Evolutionary conservation across 169 alveolate species (phyloP), one percentile per base, ranked within the genome.

Genomic region (Eimeria brunetti): DNA sequence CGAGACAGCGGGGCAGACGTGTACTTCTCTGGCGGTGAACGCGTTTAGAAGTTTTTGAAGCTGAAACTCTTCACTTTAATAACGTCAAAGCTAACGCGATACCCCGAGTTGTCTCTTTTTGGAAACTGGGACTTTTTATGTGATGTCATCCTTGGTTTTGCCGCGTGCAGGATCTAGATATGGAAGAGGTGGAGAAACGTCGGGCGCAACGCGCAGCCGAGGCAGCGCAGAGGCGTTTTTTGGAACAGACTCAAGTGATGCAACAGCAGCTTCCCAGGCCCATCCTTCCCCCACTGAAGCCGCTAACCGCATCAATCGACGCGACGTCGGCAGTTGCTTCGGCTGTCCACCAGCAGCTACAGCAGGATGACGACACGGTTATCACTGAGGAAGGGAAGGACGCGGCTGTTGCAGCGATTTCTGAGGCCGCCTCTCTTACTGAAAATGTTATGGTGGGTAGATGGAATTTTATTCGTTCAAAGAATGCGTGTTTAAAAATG

Each of bases 181-280:
- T 86, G 92, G 92, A 86, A n/a, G 92, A 86, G 64, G 92, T 86
- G 46, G 92, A 86, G 51, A 86, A 44, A 64, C 92, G 92, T 24
- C 80, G 92, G n/a, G 92, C 81, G 30, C 81, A 58, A 71, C 92
- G 92, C 51, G 92, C 92, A 56, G 92, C 92, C 14, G 92, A 86
- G 81, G 81, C 81, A 53, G 92, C 41, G 83, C 78, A 83, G 49
- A n/a, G 78, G 78, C 92, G 92, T 12, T 86, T 86, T 44, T 20
- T 86, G 53, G 92, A 86, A 22, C 92, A 86, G 27, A 86, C 92
- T 16, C 92, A 86, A 86, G 92, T 86, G 92, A 86, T 86, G 81
- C 92, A 86, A 51, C 81, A 12, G 83, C 81, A 86, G 51, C 92
- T 86, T 86, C 92, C 92, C 22, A 86, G 92, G 64, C 92, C 92